Conservation (phyloP, 2,329 filamentous ascomycete species). For the Trichoderma sp. region DNA sequence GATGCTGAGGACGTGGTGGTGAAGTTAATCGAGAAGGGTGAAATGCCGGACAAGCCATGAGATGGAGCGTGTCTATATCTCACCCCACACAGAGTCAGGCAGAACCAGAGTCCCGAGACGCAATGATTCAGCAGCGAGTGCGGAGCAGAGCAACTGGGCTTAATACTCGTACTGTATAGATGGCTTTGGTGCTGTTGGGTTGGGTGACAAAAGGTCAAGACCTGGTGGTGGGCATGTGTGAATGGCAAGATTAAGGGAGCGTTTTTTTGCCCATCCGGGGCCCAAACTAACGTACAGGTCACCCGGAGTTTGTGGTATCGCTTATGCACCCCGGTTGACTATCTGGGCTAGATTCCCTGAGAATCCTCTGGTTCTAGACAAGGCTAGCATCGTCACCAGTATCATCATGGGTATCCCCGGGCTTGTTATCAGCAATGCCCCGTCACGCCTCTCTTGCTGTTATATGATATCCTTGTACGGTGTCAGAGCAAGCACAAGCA, state of each 20-base stretch:
- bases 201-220: not conserved
- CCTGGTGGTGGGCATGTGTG: not conserved
- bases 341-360: not conserved
- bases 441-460: not conserved
- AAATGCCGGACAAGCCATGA: not conserved
- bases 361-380: not conserved
- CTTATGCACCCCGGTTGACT: slow-evolving; percentile 16
- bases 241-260: not conserved
- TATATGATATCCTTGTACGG: not conserved
- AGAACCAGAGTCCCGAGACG: not conserved
- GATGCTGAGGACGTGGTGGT: not conserved
- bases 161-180: not conserved
- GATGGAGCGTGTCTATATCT: not conserved
- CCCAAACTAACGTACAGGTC: not conserved
- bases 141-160: not conserved
- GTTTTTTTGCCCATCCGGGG: not conserved
- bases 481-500: not conserved
- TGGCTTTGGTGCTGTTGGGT: not conserved
- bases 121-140: not conserved
- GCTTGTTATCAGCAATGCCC: not conserved
- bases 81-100: not conserved
- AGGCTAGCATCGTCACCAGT: not conserved
- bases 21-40: not conserved
- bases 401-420: not conserved
- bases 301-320: slow-evolving; percentile 3